Conservation (phyloP, 257 asterid genomes). For the Solanum medicagineum region DNA sequence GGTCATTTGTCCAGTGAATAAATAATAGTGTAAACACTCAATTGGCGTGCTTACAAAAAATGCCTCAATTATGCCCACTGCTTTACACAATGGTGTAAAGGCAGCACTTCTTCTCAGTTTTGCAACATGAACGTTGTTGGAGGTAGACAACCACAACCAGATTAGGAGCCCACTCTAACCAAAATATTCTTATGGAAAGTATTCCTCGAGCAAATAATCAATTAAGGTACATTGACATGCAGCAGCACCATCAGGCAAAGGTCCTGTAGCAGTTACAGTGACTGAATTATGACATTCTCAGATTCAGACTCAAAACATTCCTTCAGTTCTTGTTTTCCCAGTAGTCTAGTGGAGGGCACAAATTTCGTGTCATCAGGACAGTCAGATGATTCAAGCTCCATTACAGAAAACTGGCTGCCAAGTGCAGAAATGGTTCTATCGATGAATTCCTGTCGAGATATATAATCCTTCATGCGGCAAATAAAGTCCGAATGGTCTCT, state of each 20-base stretch:
- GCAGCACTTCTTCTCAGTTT: neutral
- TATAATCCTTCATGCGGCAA: conserved; percentile 74
- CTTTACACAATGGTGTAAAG: neutral
- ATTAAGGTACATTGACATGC: neutral
- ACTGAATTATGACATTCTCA: conserved; percentile 2
- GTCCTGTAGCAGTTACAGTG: neutral
- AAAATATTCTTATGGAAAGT: neutral
- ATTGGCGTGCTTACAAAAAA: neutral
- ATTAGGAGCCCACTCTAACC: neutral
- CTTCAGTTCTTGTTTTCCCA: conserved; percentile 35
- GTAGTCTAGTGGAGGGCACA: conserved; percentile 44
- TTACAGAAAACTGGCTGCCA: conserved; percentile 31
- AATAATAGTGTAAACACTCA: neutral
- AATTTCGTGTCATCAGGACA: conserved; percentile 16
- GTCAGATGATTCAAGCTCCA: conserved; percentile 18
- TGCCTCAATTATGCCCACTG: neutral
- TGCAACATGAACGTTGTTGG: neutral
- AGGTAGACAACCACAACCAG: neutral
- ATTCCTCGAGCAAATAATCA: neutral
- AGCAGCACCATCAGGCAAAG: neutral
- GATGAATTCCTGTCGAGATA: conserved; percentile 42
- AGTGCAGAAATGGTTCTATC: conserved; percentile 38
- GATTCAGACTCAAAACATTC: conserved; percentile 5
- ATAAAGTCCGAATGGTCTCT: conserved; percentile 68
- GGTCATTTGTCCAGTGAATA: neutral